These are phyloP conservation scores for Cyclocybe cylindracea DNA, from an alignment of 768 basidiomycete genomes.

Conservation along the genomic window DNA sequence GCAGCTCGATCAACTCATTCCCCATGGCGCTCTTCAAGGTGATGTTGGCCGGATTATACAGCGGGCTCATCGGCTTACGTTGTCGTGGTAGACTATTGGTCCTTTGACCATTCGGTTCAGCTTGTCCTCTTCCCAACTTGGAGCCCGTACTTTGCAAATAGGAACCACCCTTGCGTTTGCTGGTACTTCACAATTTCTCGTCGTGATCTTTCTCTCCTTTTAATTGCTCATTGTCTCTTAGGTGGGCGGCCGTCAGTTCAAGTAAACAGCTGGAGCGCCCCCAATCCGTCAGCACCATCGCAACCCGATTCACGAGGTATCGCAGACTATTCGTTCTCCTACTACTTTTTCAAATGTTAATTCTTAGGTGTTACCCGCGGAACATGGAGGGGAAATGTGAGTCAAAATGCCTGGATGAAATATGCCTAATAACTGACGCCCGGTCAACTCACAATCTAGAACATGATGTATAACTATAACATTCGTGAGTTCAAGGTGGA, in stretches of 20 bases:
- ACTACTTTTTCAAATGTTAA: not conserved
- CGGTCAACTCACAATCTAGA: conserved; percentile 15
- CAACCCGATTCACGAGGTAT: conserved; percentile 34
- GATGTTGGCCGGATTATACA: not conserved
- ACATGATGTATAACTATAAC: conserved; percentile 34
- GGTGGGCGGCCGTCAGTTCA: conserved; percentile 33
- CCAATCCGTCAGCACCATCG: conserved; percentile 28
- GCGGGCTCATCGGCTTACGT: not conserved
- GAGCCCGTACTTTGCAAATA: conserved; percentile 36
- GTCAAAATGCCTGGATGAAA: conserved; percentile 1
- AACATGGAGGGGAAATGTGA: conserved; percentile 37
- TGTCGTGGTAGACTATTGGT: conserved; percentile 24
- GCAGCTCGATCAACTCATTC: conserved; percentile 23
- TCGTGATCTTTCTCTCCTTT: not conserved
- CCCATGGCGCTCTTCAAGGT: conserved; percentile 40
- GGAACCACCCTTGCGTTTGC: conserved; percentile 37
- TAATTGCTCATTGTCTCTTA: conserved; percentile 1
- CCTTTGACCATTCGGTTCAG: conserved; percentile 29
- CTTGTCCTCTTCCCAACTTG: conserved; percentile 30
- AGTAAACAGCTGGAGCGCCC: conserved; percentile 31
- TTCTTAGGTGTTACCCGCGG: conserved; percentile 34
- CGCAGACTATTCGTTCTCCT: not conserved
- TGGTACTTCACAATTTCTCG: conserved; percentile 11
- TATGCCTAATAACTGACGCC: not conserved
- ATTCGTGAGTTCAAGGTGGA: conserved; percentile 27